Conservation (phyloP, 108 stramenopile species). For the Aurantiochytrium sp. region DNA sequence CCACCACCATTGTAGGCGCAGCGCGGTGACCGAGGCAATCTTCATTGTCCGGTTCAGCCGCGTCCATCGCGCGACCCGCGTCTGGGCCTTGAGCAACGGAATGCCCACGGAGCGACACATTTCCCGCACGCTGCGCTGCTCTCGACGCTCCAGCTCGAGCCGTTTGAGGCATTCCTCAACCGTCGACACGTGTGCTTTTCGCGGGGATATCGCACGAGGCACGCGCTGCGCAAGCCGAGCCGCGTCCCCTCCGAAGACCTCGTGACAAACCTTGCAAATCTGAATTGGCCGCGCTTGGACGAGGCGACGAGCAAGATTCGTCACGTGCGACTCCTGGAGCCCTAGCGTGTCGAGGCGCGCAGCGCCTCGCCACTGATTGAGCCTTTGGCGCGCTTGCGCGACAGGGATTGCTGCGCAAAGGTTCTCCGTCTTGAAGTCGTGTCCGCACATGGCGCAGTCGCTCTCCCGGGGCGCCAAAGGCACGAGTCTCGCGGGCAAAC, state of each 20-base stretch:
- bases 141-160: not conserved
- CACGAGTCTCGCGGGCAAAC: not conserved
- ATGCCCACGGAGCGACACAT: not conserved
- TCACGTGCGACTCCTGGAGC: not conserved
- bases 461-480: not conserved
- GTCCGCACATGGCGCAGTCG: not conserved
- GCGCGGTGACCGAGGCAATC: not conserved
- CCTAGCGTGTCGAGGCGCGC: not conserved
- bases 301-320: not conserved
- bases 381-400: not conserved
- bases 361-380: not conserved
- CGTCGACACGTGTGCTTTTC: no score
- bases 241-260: not conserved
- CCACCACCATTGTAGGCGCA: not conserved
- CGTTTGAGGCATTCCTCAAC: not conserved
- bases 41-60: not conserved
- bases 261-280: not conserved
- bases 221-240: not conserved
- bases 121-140: not conserved
- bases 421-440: not conserved
- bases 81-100: not conserved
- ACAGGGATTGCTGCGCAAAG: not conserved
- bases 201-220: not conserved
- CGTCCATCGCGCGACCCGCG: not conserved
- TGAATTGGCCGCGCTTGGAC: not conserved